Conservation (phyloP, 2,329 filamentous ascomycete genomes). For the Alternaria gaisen region DNA sequence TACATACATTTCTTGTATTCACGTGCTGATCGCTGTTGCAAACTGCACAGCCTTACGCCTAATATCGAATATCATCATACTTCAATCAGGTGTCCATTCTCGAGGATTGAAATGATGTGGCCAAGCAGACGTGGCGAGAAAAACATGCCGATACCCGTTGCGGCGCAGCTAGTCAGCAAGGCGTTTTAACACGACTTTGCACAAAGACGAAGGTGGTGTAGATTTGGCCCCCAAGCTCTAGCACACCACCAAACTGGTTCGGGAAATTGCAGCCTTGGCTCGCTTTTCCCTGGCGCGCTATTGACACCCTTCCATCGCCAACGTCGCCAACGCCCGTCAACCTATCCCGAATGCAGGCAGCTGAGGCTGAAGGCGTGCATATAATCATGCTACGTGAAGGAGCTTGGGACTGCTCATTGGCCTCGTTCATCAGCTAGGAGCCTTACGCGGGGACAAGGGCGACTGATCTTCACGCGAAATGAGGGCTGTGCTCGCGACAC, state of each 20-base stretch:
- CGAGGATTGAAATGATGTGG: neutral
- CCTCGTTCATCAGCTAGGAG: slow-evolving; percentile 5
- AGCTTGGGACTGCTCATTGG: slow-evolving; percentile 18
- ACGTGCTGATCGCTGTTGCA: slow-evolving; percentile 20
- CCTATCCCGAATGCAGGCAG: slow-evolving; percentile 6
- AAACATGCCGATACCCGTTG: neutral
- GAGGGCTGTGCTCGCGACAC: slow-evolving; percentile 31
- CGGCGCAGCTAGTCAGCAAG: neutral
- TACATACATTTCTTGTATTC: slow-evolving; percentile 4
- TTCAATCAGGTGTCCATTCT: neutral
- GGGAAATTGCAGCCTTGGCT: slow-evolving; percentile 31
- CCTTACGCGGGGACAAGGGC: slow-evolving; percentile 8
- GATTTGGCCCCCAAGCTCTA: slow-evolving; percentile 21
- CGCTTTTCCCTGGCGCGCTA: slow-evolving; percentile 36
- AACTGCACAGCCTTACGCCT: slow-evolving; percentile 26
- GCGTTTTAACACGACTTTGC: neutral
- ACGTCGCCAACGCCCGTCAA: slow-evolving; percentile 5
- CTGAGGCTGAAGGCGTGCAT: slow-evolving; percentile 20
- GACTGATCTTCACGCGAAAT: slow-evolving; percentile 22
- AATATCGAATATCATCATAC: slow-evolving; percentile 1
- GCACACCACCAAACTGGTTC: neutral
- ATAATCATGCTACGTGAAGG: slow-evolving; percentile 10
- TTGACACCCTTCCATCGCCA: neutral
- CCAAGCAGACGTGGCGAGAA: neutral
- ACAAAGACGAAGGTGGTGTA: neutral